phyloP scores from a whole-genome alignment of 805 yeast species.

The Lipomyces sp. region DNA sequence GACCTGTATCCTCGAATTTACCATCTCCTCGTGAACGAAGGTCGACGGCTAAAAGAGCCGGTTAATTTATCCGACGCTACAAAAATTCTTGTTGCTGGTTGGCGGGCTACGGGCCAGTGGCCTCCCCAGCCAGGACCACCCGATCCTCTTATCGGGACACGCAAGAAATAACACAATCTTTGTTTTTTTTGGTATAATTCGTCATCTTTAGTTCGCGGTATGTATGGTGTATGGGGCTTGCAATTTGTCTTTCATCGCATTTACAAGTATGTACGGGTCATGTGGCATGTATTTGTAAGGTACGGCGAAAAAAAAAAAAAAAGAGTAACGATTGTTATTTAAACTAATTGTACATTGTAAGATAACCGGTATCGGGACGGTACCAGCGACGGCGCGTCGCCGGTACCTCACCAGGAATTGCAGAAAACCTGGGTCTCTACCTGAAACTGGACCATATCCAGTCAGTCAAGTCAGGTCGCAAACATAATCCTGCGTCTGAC shows the following conservation, averaged over 20 bases:
- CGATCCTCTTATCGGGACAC: conserved; percentile 30
- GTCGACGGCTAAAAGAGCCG: conserved; percentile 67
- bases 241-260: background rate
- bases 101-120: conserved; percentile 82
- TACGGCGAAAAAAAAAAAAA: background rate
- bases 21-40: conserved; percentile 69
- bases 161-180: conserved; percentile 1
- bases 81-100: conserved; percentile 76
- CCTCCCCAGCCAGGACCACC: conserved; percentile 38
- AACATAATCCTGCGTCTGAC: background rate
- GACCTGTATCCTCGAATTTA: conserved; percentile 56
- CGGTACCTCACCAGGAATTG: too few relatives aligned
- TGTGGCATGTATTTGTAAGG: background rate
- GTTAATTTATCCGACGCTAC: conserved; percentile 76
- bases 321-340: background rate
- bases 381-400: too few relatives aligned
- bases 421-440: too few relatives aligned
- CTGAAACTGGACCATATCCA: background rate
- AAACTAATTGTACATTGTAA: background rate
- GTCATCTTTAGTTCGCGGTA: background rate
- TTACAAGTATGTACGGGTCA: background rate
- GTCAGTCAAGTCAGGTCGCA: background rate
- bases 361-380: background rate
- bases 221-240: background rate
- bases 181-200: too few relatives aligned